Conservation (phyloP, 2,329 filamentous ascomycete genomes). For the Aureobasidium sp. region DNA sequence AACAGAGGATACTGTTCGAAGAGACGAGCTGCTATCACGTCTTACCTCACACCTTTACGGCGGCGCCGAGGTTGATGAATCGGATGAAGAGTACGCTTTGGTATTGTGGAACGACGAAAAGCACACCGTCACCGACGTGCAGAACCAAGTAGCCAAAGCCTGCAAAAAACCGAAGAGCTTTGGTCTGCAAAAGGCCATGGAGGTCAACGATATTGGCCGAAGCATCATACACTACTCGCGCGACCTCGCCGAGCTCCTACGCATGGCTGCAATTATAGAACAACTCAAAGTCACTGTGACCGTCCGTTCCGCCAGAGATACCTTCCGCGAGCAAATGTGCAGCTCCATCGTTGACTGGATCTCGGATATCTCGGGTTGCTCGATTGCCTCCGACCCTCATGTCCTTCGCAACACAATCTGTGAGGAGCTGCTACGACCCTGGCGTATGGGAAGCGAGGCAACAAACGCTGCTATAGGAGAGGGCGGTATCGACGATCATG, state of each 20-base stretch:
- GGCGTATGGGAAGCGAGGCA: slow-evolving; percentile 77
- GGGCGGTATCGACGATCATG: slow-evolving; percentile 74
- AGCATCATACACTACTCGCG: slow-evolving; percentile 71
- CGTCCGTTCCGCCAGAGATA: slow-evolving; percentile 85
- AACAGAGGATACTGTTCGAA: slow-evolving; percentile 66
- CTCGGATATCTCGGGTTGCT: slow-evolving; percentile 81
- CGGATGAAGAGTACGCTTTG: slow-evolving; percentile 67
- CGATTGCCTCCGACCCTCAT: slow-evolving; percentile 67
- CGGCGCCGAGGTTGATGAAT: slow-evolving; percentile 47
- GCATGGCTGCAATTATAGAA: slow-evolving; percentile 78
- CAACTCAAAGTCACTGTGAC: slow-evolving; percentile 95
- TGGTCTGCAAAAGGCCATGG: slow-evolving; percentile 67
- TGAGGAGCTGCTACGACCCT: slow-evolving; percentile 80
- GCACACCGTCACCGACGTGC: slow-evolving; percentile 86
- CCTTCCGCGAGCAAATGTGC: slow-evolving; percentile 96
- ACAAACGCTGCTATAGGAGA: slow-evolving; percentile 69
- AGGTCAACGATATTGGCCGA: slow-evolving; percentile 81
- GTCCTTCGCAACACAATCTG: slow-evolving; percentile 77
- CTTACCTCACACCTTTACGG: slow-evolving; percentile 66
- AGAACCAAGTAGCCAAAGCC: slow-evolving; percentile 80
- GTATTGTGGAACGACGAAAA: slow-evolving; percentile 98
- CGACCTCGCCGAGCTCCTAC: slow-evolving; percentile 63
- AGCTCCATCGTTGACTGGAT: slow-evolving; percentile 97
- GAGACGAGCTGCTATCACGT: slow-evolving; percentile 73
- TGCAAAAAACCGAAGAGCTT: slow-evolving; percentile 64